Conservation (phyloP, 129 eudicot genomes). For the Scalesia atractyloides region DNA sequence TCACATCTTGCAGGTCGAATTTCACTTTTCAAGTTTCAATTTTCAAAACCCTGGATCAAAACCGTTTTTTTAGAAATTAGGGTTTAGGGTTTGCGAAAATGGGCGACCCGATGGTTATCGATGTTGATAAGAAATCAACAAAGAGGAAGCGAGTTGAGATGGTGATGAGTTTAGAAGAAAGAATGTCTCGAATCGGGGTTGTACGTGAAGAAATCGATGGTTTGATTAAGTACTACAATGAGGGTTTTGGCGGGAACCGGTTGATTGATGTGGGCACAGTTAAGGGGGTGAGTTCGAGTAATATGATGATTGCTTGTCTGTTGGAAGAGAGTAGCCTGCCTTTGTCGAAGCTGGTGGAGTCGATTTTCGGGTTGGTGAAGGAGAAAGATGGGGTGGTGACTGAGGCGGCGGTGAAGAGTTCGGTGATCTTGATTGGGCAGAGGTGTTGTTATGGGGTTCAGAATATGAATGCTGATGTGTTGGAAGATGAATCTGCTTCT, state of each 20-base stretch:
- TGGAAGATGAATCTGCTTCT: slow-evolving; percentile 77
- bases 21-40: too few species aligned
- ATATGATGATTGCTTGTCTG: slow-evolving; percentile 61
- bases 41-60: slow-evolving; percentile 4
- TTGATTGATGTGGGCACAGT: slow-evolving; percentile 13
- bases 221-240: slow-evolving; percentile 46
- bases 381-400: slow-evolving; percentile 43
- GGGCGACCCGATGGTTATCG: slow-evolving; percentile 56
- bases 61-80: slow-evolving; percentile 8
- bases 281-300: slow-evolving; percentile 22
- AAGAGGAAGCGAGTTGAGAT: slow-evolving; percentile 64
- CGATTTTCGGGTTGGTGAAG: slow-evolving; percentile 56
- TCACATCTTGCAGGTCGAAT: too few species aligned
- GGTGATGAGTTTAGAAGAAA: slow-evolving; percentile 42
- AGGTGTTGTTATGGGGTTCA: slow-evolving; percentile 65
- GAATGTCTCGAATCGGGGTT: slow-evolving; percentile 36
- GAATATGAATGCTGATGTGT: slow-evolving; percentile 66
- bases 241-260: slow-evolving; percentile 22
- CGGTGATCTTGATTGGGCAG: slow-evolving; percentile 76
- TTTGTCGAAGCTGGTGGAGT: slow-evolving; percentile 67
- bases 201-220: slow-evolving; percentile 55
- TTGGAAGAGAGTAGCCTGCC: slow-evolving; percentile 77
- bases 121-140: slow-evolving; percentile 39
- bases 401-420: slow-evolving; percentile 61
- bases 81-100: slow-evolving; percentile 44